Base-by-base conservation (phyloP, 2,329 filamentous ascomycete species). In the Pseudogymnoascus sp. region DNA sequence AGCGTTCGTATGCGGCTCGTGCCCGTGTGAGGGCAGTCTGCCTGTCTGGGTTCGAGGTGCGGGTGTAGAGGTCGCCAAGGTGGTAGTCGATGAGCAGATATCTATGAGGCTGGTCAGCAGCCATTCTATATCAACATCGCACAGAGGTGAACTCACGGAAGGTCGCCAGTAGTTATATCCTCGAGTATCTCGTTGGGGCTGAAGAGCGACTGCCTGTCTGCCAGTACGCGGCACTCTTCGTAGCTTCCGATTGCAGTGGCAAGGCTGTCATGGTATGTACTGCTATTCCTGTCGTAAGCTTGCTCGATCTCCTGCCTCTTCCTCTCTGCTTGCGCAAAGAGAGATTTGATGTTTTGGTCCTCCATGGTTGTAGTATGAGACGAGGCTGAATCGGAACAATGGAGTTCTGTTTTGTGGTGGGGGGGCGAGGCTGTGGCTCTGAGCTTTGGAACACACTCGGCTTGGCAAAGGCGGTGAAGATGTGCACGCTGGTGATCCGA, bases 131-230 rank as follows among this genome's bases (percentile, higher is more conserved):
- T 39, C 43, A 30, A 36, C 33, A 6, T 37, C 36, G 1, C 33
- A 57, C 14, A 14, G 38, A 38, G 36, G 50, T 15, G n/a, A 37
- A 67, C 74, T 63, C 77, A 96, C 75, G 91, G 90, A 33, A 99
- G 76, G 69, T 96, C 87, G n/a, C 82, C 80, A 1, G 93, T 95
- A 12, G 89, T 79, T 33, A 97, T 77, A 75, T 99, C 94, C 64
- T 99, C 94, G 38, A 93, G 75, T 0, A 83, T 82, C 74, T 99
- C 94, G 74, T 99, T 99, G 36, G 86, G 80, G 67, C 91, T 96
- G 81, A 97, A 97, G 60, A 99, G 79, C 0, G 89, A 87, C 25
- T 94, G 79, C 63, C 84, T 80, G 66, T 84, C 79, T 65, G 90
- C 84, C 61, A 89, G 82, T 62, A 83, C 78, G 62, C 88, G 79